Evolutionary conservation across 176 grass and related monocot species (phyloP).

Genomic region (Hordeum marinum): DNA sequence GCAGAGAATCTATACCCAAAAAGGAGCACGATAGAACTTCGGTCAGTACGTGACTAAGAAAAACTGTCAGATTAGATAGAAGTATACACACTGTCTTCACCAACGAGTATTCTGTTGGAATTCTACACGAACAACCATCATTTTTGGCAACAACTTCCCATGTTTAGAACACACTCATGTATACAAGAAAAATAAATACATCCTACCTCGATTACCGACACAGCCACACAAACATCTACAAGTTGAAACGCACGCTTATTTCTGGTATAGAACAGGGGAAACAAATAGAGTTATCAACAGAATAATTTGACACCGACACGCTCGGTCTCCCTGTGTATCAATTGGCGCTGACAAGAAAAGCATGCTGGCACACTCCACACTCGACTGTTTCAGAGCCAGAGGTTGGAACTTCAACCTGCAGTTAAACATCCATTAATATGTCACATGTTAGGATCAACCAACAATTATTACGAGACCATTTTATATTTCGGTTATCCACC

Average conservation of each 20-base stretch:
- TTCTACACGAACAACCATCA: constrained; percentile 6
- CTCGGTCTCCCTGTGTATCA: constrained; percentile 30
- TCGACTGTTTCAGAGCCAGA: constrained; percentile 96
- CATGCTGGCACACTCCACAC: constrained; percentile 93
- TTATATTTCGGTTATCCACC: background rate
- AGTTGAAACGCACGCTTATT: constrained; percentile 18
- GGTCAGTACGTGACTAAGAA: too few relatives aligned
- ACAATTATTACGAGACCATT: background rate
- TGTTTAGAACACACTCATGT: constrained; percentile 7
- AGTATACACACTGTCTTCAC: background rate
- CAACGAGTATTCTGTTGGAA: background rate
- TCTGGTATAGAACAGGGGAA: background rate
- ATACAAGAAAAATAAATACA: background rate
- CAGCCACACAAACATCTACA: constrained; percentile 32
- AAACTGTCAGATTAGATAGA: background rate
- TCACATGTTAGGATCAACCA: background rate
- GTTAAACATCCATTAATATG: constrained; percentile 18
- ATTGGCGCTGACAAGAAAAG: constrained; percentile 86
- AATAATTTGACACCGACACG: constrained; percentile 15
- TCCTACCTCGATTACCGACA: constrained; percentile 6
- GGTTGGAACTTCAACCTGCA: constrained; percentile 83
- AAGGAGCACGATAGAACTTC: background rate
- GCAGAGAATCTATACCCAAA: background rate
- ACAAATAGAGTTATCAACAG: constrained; percentile 13
- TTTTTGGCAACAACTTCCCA: constrained; percentile 1